Percentiles rank a stretch among this genome's conserved stretches.
Evolutionary conservation across 2,329 filamentous ascomycete species (phyloP).

Genomic region (Dactylellina leptospora): DNA sequence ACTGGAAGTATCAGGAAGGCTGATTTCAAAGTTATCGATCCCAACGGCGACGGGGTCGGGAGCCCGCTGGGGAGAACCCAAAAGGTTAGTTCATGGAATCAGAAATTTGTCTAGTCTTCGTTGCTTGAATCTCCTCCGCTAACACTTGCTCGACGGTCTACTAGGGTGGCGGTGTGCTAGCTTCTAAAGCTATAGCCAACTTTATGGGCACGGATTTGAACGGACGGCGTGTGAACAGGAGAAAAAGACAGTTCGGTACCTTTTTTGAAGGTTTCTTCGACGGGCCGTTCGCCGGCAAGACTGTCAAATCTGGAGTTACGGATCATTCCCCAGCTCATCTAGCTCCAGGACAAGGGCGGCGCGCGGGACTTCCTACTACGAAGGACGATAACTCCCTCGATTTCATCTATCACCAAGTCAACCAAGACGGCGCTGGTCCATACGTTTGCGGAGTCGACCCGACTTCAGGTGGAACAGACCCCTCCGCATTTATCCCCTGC

Average conservation of each 20-base stretch:
- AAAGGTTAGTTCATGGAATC: neutral
- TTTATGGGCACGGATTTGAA: neutral
- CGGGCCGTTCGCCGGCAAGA: neutral
- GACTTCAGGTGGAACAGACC: neutral
- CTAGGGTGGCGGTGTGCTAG: neutral
- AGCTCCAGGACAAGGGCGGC: neutral
- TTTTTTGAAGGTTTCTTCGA: neutral
- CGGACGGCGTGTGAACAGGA: neutral
- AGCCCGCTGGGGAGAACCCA: neutral
- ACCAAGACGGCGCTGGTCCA: neutral
- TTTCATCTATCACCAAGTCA: neutral
- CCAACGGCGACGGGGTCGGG: neutral
- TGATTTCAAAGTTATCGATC: neutral
- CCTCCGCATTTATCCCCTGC: neutral
- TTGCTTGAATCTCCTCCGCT: neutral
- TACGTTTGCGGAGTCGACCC: neutral
- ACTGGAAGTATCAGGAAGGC: neutral
- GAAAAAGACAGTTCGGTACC: neutral
- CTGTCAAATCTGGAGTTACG: neutral
- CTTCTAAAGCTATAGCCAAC: neutral
- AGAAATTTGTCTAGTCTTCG: neutral
- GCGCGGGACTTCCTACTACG: neutral
- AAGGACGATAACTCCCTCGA: neutral
- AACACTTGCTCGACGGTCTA: neutral
- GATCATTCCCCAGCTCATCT: neutral